phyloP scores from a whole-genome alignment of 352 stramenopile genomes.

The Phytophthora palmivora region DNA sequence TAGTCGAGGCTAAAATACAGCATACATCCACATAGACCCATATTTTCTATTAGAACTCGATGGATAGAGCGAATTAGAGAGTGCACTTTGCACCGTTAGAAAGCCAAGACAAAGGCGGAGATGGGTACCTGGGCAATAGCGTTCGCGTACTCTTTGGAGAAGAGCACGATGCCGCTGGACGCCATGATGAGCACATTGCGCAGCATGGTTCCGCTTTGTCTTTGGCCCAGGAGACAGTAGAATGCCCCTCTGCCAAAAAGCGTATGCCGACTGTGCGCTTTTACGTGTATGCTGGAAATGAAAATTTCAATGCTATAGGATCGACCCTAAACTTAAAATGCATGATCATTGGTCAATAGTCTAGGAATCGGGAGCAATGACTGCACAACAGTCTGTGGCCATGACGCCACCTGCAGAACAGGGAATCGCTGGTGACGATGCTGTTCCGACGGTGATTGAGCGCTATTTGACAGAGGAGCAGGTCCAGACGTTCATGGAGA shows the following conservation, averaged over 20 bases:
- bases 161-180: conserved; percentile 92
- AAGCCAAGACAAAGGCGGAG: conserved; percentile 1
- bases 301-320: conserved; percentile 32
- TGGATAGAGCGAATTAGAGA: conserved; percentile 2
- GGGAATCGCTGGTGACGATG: conserved; percentile 24
- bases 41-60: conserved; percentile 26
- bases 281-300: too few species aligned
- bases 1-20: conserved; percentile 70
- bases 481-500: conserved; percentile 64
- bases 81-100: conserved; percentile 9
- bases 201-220: conserved; percentile 68
- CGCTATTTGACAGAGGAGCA: conserved; percentile 60
- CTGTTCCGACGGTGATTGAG: conserved; percentile 21
- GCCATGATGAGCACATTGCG: conserved; percentile 94
- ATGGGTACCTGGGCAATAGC: conserved; percentile 75
- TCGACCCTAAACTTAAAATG: neutral
- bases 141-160: conserved; percentile 93
- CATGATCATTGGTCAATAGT: too few species aligned
- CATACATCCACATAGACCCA: conserved; percentile 1
- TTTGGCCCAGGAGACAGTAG: conserved; percentile 10
- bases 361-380: conserved; percentile 17
- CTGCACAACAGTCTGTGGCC: conserved; percentile 18
- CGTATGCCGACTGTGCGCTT: too few species aligned
- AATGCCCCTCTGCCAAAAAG: too few species aligned
- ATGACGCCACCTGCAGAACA: conserved; percentile 3